Evolutionary conservation across 2,329 filamentous ascomycete species (phyloP).

Genomic region (Westerdykella aurantiaca): DNA sequence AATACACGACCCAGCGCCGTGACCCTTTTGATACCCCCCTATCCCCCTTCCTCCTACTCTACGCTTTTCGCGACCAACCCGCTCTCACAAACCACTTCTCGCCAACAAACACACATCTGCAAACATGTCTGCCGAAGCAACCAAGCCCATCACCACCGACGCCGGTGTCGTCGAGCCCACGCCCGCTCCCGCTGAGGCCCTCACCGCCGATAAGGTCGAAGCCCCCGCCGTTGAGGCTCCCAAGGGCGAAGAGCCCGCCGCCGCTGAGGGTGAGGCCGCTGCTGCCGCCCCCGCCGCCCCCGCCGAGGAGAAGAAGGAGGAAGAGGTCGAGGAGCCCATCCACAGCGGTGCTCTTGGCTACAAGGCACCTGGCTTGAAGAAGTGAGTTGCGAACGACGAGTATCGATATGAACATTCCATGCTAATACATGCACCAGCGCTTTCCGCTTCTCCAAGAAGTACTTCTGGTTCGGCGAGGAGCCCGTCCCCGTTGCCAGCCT

Average conservation of each 20-base stretch:
- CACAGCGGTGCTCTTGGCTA: conserved; percentile 81
- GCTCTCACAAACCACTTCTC: no score
- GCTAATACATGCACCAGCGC: conserved; percentile 54
- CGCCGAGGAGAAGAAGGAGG: conserved; percentile 41
- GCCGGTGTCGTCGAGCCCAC: conserved; percentile 34
- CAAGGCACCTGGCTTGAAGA: conserved; percentile 84
- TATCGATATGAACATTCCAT: conserved; percentile 5
- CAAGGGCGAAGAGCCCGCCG: conserved; percentile 37
- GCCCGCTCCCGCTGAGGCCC: conserved; percentile 20
- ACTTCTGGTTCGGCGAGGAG: conserved; percentile 65
- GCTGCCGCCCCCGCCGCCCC: conserved; percentile 8
- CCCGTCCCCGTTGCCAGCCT: conserved; percentile 69
- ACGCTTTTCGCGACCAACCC: no score
- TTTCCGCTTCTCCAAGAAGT: conserved; percentile 85
- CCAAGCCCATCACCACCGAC: conserved; percentile 56
- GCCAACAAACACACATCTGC: conserved; percentile 6
- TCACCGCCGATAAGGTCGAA: conserved; percentile 39
- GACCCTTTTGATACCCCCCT: no score
- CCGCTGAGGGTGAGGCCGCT: no score
- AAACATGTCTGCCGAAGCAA: conserved; percentile 69
- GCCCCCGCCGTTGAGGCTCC: conserved; percentile 30
- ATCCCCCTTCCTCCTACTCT: no score
- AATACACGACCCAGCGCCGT: no score
- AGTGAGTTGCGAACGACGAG: conserved; percentile 55
- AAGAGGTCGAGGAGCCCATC: conserved; percentile 56